phyloP scores from a whole-genome alignment of 257 asterid genomes.

The Ocimum tenuiflorum region DNA sequence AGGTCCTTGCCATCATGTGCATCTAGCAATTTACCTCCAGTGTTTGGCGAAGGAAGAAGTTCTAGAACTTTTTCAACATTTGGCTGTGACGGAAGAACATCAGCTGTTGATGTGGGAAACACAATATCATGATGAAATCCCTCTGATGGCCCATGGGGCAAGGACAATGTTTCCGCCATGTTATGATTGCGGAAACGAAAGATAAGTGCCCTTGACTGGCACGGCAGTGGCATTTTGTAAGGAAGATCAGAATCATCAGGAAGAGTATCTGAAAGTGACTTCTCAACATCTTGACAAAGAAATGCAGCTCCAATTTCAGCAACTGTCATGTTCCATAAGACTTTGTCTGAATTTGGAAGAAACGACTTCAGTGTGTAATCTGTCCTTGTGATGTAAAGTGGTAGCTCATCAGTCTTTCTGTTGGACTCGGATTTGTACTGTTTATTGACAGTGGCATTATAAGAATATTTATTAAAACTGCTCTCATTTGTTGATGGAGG shows the following conservation, averaged over 20 bases:
- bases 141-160: conserved; percentile 35
- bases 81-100: conserved; percentile 56
- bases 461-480: conserved; percentile 25
- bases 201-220: conserved; percentile 76
- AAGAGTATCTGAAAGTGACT: conserved; percentile 35
- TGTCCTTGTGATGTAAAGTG: conserved; percentile 81
- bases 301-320: conserved; percentile 87
- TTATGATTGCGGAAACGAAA: conserved; percentile 55
- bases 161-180: conserved; percentile 35
- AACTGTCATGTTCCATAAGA: conserved; percentile 80
- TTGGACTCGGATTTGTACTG: conserved; percentile 36
- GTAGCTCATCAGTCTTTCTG: conserved; percentile 36
- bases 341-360: conserved; percentile 69
- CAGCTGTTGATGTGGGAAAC: conserved; percentile 42
- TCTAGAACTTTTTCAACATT: conserved; percentile 46
- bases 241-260: conserved; percentile 40
- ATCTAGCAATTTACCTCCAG: conserved; percentile 19
- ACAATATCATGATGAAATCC: conserved; percentile 41
- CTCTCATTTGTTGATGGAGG: conserved; percentile 27
- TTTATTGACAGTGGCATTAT: conserved; percentile 34
- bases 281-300: conserved; percentile 58
- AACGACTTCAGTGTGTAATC: conserved; percentile 77
- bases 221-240: conserved; percentile 72
- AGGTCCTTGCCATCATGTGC: conserved; percentile 15
- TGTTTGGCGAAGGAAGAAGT: conserved; percentile 29